Base-by-base conservation (phyloP, 345 rosid genomes). In the Turritis glabra region DNA sequence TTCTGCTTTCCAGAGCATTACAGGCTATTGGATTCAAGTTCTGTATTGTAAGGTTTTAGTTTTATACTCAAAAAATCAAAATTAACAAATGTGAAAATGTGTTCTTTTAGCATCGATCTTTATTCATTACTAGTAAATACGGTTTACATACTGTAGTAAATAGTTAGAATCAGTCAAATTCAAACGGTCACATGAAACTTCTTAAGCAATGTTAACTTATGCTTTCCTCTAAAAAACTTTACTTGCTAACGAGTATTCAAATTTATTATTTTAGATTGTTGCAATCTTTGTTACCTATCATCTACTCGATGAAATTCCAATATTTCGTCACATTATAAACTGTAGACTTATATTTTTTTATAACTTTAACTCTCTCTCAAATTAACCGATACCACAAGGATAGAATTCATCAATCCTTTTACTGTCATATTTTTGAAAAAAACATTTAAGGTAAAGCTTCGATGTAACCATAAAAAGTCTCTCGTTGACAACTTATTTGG, bases 1-100 rank as follows among this genome's bases (percentile, higher is more conserved):
- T 60, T 69, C 32, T 69, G 52, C 71, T 62, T 76, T 76, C 56
- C 75, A 69, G 70, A 61, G 30, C 79, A 76, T 69, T 63, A 56
- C 67, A 66, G 75, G 33, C 65, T 54, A 68, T 62, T 63, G 15
- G 11, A 33, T 62, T 44, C 27, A 9, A 62, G 43, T 23, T 76
- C 50, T 32, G 7, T 38, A n/a, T 40, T 50, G 33, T 25, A 17
- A 25, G 37, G 29, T 30, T 52, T 30, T 14, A 8, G 14, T 30
- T 23, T 33, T 12, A n/a, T 64, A 33, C 8, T n/a, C n/a, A n/a
- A 30, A 22, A 60, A 22, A 40, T 19, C 21, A 21, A 25, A 27
- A 17, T 35, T 30, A 59, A 12, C 47, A 19, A 15, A 15, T 5
- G 58, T 33, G 44, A 46, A 47, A 64, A n/a, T 27, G 54, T 10